Conservation (phyloP, 2,329 filamentous ascomycete species). For the Tothia fuscella region DNA sequence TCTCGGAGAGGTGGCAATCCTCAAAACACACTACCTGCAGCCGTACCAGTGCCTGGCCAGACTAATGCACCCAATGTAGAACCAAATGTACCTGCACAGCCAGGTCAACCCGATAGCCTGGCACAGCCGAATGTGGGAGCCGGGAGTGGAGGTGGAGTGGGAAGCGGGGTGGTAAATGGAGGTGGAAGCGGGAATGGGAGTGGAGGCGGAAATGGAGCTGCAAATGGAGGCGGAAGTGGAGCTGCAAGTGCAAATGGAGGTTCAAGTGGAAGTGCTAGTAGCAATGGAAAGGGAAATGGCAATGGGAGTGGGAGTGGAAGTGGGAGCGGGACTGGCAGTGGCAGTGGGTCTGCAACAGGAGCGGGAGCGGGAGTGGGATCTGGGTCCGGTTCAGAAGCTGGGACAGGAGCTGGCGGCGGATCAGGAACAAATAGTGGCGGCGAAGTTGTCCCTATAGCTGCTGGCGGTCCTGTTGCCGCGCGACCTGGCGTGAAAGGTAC, state of each 20-base stretch:
- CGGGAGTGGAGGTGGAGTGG: background rate
- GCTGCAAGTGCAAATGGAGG: background rate
- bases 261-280: background rate
- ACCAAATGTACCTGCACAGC: background rate
- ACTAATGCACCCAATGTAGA: background rate
- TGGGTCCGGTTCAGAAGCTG: background rate
- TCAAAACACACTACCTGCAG: background rate
- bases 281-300: background rate
- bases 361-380: background rate
- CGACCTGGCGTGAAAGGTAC: no score
- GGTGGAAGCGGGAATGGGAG: background rate
- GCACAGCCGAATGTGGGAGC: no score
- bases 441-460: no score
- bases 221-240: background rate
- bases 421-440: background rate
- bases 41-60: background rate
- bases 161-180: background rate
- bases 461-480: no score
- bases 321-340: background rate
- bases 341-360: no score
- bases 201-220: background rate
- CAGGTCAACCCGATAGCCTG: constrained; percentile 5
- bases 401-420: background rate
- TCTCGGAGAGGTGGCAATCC: background rate
- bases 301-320: background rate